Evolutionary conservation across 306 rosid genomes (phyloP).

Genomic region (Malus sylvestris): DNA sequence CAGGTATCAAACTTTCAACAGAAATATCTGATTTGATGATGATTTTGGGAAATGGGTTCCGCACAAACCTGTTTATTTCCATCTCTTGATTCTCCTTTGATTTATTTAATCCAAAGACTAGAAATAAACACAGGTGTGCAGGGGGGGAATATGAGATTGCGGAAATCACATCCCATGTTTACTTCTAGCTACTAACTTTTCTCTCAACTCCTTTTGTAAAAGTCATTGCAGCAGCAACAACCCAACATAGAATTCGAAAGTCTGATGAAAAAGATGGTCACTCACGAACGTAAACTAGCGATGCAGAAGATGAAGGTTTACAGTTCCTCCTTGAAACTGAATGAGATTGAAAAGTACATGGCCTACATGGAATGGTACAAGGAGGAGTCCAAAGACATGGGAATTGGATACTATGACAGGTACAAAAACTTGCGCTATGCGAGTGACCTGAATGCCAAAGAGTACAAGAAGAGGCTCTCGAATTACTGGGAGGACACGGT

Average conservation of each 20-base stretch:
- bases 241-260: background rate
- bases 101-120: too few relatives aligned
- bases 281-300: background rate
- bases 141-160: too few relatives aligned
- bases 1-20: constrained; percentile 28
- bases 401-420: constrained; percentile 50
- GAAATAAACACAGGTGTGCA: too few relatives aligned
- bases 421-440: constrained; percentile 1
- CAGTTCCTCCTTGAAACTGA: constrained; percentile 24
- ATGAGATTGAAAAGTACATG: constrained; percentile 29
- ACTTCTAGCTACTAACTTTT: background rate
- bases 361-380: constrained; percentile 61
- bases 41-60: background rate
- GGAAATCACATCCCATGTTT: too few relatives aligned
- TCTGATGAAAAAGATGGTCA: constrained; percentile 4
- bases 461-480: constrained; percentile 20
- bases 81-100: background rate
- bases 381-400: background rate
- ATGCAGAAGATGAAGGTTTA: background rate
- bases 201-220: background rate
- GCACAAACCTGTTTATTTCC: background rate
- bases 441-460: constrained; percentile 3
- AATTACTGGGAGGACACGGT: constrained; percentile 46
- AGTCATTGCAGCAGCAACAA: constrained; percentile 10
- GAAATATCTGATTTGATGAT: background rate